Percentiles rank a stretch among this genome's conserved stretches.
phyloP scores from a whole-genome alignment of 2,329 filamentous ascomycete species.

The Epichloe aotearoae region DNA sequence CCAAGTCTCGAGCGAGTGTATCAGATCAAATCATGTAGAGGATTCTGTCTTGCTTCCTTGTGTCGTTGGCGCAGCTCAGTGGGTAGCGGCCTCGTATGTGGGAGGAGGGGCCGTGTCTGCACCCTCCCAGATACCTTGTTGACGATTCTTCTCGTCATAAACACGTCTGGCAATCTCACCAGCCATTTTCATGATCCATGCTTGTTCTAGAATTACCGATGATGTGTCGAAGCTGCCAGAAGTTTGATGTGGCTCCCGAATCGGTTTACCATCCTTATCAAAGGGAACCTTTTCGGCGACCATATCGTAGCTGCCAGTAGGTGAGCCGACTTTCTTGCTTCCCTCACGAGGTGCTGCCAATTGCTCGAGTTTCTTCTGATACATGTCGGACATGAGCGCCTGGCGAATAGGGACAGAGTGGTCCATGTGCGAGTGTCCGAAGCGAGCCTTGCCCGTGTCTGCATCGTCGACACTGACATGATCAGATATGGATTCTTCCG shows the following conservation, averaged over 20 bases:
- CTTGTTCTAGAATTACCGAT: conserved; percentile 59
- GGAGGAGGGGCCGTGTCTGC: conserved; percentile 46
- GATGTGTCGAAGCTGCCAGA: conserved; percentile 31
- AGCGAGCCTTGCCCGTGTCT: conserved; percentile 28
- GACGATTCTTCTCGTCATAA: conserved; percentile 65
- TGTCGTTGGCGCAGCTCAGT: background rate
- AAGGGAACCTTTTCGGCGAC: conserved; percentile 13
- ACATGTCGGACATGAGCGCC: conserved; percentile 14
- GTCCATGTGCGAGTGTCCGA: conserved; percentile 15
- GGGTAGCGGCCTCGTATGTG: conserved; percentile 41
- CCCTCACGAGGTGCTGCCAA: conserved; percentile 12
- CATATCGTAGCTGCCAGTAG: background rate
- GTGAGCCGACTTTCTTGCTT: conserved; percentile 8
- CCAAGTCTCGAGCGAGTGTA: background rate
- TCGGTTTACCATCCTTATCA: conserved; percentile 17
- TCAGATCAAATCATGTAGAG: background rate
- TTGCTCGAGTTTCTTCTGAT: conserved; percentile 13
- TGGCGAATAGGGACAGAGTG: conserved; percentile 8
- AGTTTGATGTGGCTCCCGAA: conserved; percentile 17
- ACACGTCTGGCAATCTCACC: conserved; percentile 80
- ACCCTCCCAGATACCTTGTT: conserved; percentile 29
- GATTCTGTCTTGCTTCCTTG: background rate
- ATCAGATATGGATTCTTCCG: conserved; percentile 46
- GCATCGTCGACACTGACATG: conserved; percentile 14
- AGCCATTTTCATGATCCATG: conserved; percentile 88